Evolutionary conservation across 129 eudicot species (phyloP).

Genomic region (Solidago caesia): DNA sequence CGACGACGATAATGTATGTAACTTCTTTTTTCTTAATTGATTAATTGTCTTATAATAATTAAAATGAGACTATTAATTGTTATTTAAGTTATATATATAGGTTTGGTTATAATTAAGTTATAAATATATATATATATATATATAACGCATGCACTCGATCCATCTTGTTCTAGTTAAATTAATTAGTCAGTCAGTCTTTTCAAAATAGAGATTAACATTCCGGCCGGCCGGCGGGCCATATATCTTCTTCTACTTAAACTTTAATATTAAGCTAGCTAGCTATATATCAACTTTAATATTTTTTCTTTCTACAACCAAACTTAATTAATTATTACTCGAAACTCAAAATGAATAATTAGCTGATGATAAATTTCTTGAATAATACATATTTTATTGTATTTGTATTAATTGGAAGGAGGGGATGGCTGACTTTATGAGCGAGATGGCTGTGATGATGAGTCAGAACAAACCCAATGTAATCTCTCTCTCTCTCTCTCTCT

Average conservation of each 20-base stretch:
- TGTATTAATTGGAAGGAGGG: conserved; percentile 54
- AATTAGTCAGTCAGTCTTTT: not conserved
- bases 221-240: too few species aligned
- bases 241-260: not conserved
- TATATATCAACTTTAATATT: too few species aligned
- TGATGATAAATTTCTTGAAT: too few species aligned
- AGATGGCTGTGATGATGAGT: conserved; percentile 81
- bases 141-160: too few species aligned
- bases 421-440: conserved; percentile 77
- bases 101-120: not conserved
- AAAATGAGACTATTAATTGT: not conserved
- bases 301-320: too few species aligned
- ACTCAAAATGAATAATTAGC: too few species aligned
- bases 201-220: conserved; percentile 6
- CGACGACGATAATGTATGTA: conserved; percentile 41
- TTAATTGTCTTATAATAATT: too few species aligned
- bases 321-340: too few species aligned
- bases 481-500: not conserved
- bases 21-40: conserved; percentile 6
- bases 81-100: not conserved
- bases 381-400: not conserved
- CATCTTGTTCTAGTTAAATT: too few species aligned
- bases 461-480: conserved; percentile 66
- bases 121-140: too few species aligned
- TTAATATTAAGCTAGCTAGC: too few species aligned